A percentile compares a stretch with the other conserved stretches of the same genome.
phyloP scores from a whole-genome alignment of 129 eudicot species.

The Daucus carota region DH1_v3.0 NC_030386.2:36658001-36658500 shows the following conservation, averaged over 20 bases:
- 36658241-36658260: constrained; percentile 8
- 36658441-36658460: constrained; percentile 9
- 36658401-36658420: constrained; percentile 12
- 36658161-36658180: constrained; percentile 10
- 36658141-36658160: constrained; percentile 7
- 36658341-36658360: constrained; percentile 15
- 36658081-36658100: constrained; percentile 10
- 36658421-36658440: constrained; percentile 11
- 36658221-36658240: constrained; percentile 7
- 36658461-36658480: constrained; percentile 3
- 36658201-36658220: constrained; percentile 13
- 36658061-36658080: constrained; percentile 11
- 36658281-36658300: constrained; percentile 7
- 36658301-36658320: constrained; percentile 1
- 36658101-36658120: neutral
- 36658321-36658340: constrained; percentile 12
- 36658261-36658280: constrained; percentile 10
- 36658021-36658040: constrained; percentile 12
- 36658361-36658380: neutral
- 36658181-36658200: constrained; percentile 12
- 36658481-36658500: neutral
- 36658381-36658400: constrained; percentile 8
- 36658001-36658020: constrained; percentile 10
- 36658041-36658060: constrained; percentile 13
- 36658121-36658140: constrained; percentile 5